Evolutionary conservation across 257 asterid genomes (phyloP).

Genomic region (Striga asiatica): DNA sequence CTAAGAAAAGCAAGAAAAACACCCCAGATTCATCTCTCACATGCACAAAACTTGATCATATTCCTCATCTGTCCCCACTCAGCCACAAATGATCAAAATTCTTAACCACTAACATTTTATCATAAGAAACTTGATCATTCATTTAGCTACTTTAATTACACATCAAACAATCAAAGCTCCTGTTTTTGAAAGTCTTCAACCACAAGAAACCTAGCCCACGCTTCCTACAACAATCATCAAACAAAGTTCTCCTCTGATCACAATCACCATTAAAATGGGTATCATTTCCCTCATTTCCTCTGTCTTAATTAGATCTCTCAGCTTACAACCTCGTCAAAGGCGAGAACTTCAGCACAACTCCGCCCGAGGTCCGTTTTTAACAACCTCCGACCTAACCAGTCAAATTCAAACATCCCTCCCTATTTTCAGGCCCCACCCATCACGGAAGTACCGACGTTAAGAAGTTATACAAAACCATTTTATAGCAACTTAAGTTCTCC

Average conservation of each 20-base stretch:
- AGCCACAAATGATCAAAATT: background rate
- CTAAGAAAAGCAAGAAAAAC: too few relatives aligned
- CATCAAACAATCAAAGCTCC: conserved; percentile 15
- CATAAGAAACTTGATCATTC: background rate
- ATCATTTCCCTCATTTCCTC: conserved; percentile 20
- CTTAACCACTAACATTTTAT: background rate
- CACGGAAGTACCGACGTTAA: too few relatives aligned
- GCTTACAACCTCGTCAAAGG: conserved; percentile 29
- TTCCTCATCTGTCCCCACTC: background rate
- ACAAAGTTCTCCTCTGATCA: background rate
- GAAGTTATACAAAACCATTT: too few relatives aligned
- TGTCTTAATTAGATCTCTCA: conserved; percentile 43
- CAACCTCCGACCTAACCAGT: too few relatives aligned
- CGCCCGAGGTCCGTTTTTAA: background rate
- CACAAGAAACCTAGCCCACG: background rate
- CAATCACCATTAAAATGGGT: background rate
- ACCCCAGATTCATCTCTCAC: too few relatives aligned
- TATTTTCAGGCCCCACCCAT: too few relatives aligned
- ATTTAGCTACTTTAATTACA: too few relatives aligned
- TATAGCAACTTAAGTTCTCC: too few relatives aligned
- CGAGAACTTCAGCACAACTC: conserved; percentile 17
- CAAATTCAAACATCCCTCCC: too few relatives aligned
- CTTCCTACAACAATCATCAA: background rate
- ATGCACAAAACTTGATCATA: too few relatives aligned
- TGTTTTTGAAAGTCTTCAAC: conserved; percentile 19